Percentiles rank a stretch among this genome's conserved stretches.
These are phyloP conservation scores for Thamnidium elegans DNA, from an alignment of 192 early-diverging fungal genomes.

Conservation along the genomic window DNA sequence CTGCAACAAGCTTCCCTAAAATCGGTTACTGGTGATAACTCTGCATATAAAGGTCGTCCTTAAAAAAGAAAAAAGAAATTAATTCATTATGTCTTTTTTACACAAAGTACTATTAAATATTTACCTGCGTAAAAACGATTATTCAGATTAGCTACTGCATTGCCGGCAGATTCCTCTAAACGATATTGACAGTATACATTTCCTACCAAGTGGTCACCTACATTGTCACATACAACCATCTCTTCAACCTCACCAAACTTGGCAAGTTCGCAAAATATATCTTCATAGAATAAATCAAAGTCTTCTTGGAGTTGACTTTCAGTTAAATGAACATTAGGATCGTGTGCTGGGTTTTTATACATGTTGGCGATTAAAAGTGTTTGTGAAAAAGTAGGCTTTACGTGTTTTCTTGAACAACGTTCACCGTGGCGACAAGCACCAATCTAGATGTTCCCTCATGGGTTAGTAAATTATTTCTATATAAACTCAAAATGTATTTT, in stretches of 20 bases:
- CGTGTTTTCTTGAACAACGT: constrained; percentile 94
- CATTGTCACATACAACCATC: constrained; percentile 97
- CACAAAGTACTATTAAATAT: not conserved
- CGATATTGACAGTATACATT: constrained; percentile 94
- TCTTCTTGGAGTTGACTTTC: constrained; percentile 77
- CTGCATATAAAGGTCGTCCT: constrained; percentile 90
- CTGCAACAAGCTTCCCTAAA: constrained; percentile 98
- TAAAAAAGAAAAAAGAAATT: not conserved
- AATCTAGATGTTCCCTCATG: constrained; percentile 52
- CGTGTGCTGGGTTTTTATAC: constrained; percentile 89
- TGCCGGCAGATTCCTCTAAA: constrained; percentile 90
- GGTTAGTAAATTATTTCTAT: not conserved
- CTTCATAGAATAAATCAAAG: constrained; percentile 97
- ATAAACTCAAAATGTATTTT: not conserved
- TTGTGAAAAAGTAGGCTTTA: constrained; percentile 94
- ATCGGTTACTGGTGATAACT: constrained; percentile 96
- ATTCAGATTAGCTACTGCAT: constrained; percentile 89
- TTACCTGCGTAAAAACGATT: constrained; percentile 89
- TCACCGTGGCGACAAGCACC: constrained; percentile 98
- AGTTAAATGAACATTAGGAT: constrained; percentile 58
- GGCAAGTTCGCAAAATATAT: constrained; percentile 92
- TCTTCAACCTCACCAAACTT: constrained; percentile 97
- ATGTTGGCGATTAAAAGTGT: constrained; percentile 93
- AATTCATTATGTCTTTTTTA: not conserved
- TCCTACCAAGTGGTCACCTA: constrained; percentile 95